Evolutionary conservation across 176 grass and related monocot species (phyloP), one percentile per base, ranked within the genome.

Genomic region (Chrysopogon serrulatus): DNA sequence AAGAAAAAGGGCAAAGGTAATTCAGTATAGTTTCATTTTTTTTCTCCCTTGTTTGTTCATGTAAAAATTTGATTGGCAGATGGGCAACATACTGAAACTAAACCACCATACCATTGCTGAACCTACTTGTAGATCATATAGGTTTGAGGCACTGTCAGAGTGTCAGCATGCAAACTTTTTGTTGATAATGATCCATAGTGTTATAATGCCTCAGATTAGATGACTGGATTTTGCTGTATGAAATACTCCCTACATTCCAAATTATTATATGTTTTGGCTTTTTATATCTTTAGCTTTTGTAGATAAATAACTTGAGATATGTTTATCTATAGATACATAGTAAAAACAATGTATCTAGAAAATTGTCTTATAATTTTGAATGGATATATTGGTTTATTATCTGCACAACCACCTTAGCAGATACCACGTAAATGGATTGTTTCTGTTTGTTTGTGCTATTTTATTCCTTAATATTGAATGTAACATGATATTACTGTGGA

Each of bases 1-100:
- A 88, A 87, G 28, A 92, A 87, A 68, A 87, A 84, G 79, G 26
- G 53, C 76, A 37, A 90, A 92, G 86, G 90, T 92, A 86, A 84
- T 78, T 2, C 6, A 28, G 1, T 53, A 17, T 23, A 66, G 13
- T 4, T 39, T 36, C 23, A n/a, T n/a, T n/a, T 14, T 40, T 24
- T 56, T 23, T 19, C 18, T 26, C 63, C n/a, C 66, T 23, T 42
- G 9, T 56, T 2, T 3, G 15, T 43, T 79, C 28, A 35, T 51
- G 14, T 17, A 6, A 71, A 78, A 56, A 61, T 18, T 27, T 19
- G 61, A 37, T 47, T 10, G 12, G 47, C 13, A 59, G n/a, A 39
- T 39, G 60, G 4, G 2, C 28, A 51, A 61, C 1, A 3, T 49
- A 37, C 61, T 62, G 21, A 75, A 80, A 85, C 5, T 74, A 73